phyloP scores from a whole-genome alignment of 1,284 basidiomycete genomes.

The Leccinum pachyderme region DNA sequence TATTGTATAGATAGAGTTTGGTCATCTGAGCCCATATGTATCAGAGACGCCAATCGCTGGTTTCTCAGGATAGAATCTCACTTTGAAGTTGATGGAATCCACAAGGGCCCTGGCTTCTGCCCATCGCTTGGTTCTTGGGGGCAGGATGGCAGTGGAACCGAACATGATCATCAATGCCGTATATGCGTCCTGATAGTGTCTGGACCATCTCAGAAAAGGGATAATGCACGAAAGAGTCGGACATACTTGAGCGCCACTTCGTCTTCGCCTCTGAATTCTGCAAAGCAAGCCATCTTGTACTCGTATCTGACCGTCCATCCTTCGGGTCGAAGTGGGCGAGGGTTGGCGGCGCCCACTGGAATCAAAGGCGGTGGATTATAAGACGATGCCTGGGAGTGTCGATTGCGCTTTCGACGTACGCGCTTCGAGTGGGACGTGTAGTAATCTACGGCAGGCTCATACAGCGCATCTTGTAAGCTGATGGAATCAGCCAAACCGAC shows the following conservation, averaged over 20 bases:
- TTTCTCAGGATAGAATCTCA: slow-evolving; percentile 29
- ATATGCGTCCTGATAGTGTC: slow-evolving; percentile 92
- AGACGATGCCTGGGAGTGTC: slow-evolving; percentile 57
- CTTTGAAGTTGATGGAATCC: slow-evolving; percentile 88
- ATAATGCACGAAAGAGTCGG: slow-evolving; percentile 13
- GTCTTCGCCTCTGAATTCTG: slow-evolving; percentile 89
- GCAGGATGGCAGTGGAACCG: slow-evolving; percentile 78
- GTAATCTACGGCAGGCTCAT: slow-evolving; percentile 87
- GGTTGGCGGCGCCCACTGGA: slow-evolving; percentile 40
- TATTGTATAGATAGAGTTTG: slow-evolving; percentile 87
- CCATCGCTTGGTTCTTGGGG: slow-evolving; percentile 95
- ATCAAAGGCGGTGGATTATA: slow-evolving; percentile 43
- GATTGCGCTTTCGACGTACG: slow-evolving; percentile 84
- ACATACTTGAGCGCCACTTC: slow-evolving; percentile 83
- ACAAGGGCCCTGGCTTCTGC: slow-evolving; percentile 96
- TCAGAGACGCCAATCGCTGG: background rate
- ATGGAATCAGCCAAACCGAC: slow-evolving; percentile 2
- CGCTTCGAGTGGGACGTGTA: slow-evolving; percentile 91
- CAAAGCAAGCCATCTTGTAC: slow-evolving; percentile 96
- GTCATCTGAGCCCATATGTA: slow-evolving; percentile 54
- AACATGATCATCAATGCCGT: slow-evolving; percentile 82
- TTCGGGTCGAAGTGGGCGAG: slow-evolving; percentile 71
- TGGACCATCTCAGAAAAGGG: slow-evolving; percentile 30
- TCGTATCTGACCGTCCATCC: slow-evolving; percentile 97
- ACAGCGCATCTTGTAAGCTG: slow-evolving; percentile 85